Evolutionary conservation across 2,329 filamentous ascomycete species (phyloP).

Genomic region (Elsinoe batatas): DNA sequence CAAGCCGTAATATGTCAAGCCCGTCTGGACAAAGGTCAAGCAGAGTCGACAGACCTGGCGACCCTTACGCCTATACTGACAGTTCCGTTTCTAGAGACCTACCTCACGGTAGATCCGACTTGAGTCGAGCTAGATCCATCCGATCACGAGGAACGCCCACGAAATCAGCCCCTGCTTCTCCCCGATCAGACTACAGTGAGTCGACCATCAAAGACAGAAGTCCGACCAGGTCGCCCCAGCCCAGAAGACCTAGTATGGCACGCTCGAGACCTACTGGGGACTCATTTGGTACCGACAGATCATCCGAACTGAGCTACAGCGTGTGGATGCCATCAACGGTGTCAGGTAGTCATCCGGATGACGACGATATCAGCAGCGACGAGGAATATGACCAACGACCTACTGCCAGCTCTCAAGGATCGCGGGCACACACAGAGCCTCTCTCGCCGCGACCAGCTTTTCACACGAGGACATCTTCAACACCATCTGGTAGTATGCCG

Average conservation of each 20-base stretch:
- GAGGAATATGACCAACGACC: constrained; percentile 21
- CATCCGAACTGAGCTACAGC: constrained; percentile 33
- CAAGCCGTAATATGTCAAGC: constrained; percentile 11
- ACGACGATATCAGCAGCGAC: constrained; percentile 19
- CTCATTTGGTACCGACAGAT: constrained; percentile 21
- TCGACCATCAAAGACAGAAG: constrained; percentile 5
- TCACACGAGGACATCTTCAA: constrained; percentile 39
- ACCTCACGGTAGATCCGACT: neutral
- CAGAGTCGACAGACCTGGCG: constrained; percentile 3
- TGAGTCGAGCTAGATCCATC: neutral
- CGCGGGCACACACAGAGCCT: neutral
- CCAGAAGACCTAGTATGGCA: neutral
- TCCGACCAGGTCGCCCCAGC: neutral
- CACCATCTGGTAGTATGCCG: constrained; percentile 38
- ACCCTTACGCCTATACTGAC: constrained; percentile 9
- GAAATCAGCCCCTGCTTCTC: neutral
- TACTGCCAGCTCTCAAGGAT: neutral
- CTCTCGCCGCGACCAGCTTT: constrained; percentile 26
- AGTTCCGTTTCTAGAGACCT: neutral
- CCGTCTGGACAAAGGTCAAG: constrained; percentile 11
- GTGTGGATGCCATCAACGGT: constrained; percentile 41
- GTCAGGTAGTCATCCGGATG: constrained; percentile 21
- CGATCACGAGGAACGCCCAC: neutral
- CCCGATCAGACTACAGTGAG: constrained; percentile 2
- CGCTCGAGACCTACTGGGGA: constrained; percentile 20